Base-by-base conservation (phyloP, 768 basidiomycete species). In the Mycena sanguinolenta region DNA sequence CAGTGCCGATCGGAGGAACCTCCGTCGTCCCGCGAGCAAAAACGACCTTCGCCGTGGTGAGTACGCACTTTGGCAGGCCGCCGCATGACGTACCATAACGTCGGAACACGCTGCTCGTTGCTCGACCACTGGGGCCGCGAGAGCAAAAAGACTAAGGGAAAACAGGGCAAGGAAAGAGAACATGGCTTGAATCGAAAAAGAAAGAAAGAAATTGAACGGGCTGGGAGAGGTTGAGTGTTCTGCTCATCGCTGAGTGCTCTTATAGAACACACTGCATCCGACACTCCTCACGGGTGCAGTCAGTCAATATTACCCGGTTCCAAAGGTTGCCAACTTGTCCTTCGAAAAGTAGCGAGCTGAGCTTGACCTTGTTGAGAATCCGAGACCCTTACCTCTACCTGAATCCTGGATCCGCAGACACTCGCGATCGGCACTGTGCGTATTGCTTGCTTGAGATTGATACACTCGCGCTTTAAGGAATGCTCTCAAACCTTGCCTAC, bases 21-120 rank as follows among this genome's bases (percentile, higher is more conserved):
- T 75, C 72, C 50, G 69, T 66, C 21, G 74, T 75, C n/a, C 74
- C 74, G 21, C 74, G 49, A 9, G 72, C 72, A 27, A 73, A 75
- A 38, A 75, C 27, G 2, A 73, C 72, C 74, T 70, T 19, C 17
- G 21, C n/a, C n/a, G 19, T 21, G 16, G 10, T 52, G 19, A 49
- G 30, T 27, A 32, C n/a, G 3, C 9, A 64, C 36, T n/a, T n/a
- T n/a, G n/a, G n/a, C n/a, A n/a, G n/a, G n/a, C n/a, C n/a, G n/a
- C n/a, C n/a, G n/a, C n/a, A n/a, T n/a, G n/a, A n/a, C n/a, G n/a
- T 46, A 64, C 71, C 71, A 72, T 68, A 50, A 67, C 71, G 28
- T 72, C 66, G 14, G 71, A 32, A 36, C 71, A 72, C 49, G 61
- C 62, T n/a, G 64, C 69, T 7, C 44, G n/a, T n/a, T n/a, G 65